Evolutionary conservation across 2,329 filamentous ascomycete genomes (phyloP).

Genomic region (Arthroderma sp.): DNA sequence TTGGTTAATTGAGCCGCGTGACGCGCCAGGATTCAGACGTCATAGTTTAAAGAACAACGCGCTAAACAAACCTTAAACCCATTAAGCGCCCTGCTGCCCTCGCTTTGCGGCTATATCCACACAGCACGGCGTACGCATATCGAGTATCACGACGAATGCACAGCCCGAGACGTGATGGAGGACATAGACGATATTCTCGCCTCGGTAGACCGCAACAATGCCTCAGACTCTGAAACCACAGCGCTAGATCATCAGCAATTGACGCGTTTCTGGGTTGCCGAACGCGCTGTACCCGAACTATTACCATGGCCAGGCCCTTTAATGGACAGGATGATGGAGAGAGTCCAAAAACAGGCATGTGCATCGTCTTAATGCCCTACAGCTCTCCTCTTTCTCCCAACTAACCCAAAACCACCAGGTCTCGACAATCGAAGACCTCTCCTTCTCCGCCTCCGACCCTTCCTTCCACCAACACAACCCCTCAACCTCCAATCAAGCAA

Average conservation of each 20-base stretch:
- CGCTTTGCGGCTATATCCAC: too few species aligned
- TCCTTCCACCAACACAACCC: slow-evolving; percentile 25
- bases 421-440: slow-evolving; percentile 52
- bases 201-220: slow-evolving; percentile 49
- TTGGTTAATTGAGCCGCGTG: too few species aligned
- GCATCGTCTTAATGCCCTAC: not conserved
- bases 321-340: slow-evolving; percentile 67
- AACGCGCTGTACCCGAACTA: slow-evolving; percentile 80
- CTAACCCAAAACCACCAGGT: slow-evolving; percentile 30
- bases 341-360: slow-evolving; percentile 49
- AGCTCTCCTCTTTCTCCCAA: not conserved
- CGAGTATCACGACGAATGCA: too few species aligned
- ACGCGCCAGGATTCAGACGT: too few species aligned
- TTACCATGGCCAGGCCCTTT: slow-evolving; percentile 62
- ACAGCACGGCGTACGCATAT: too few species aligned
- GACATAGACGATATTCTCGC: slow-evolving; percentile 71
- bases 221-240: slow-evolving; percentile 24
- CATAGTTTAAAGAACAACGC: too few species aligned
- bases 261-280: slow-evolving; percentile 85
- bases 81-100: too few species aligned
- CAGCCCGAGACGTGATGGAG: slow-evolving; percentile 17
- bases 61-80: too few species aligned
- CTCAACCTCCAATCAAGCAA: slow-evolving; percentile 61
- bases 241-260: slow-evolving; percentile 67
- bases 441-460: slow-evolving; percentile 31